These are phyloP conservation scores for Botrytis tulipae DNA, from an alignment of 2,329 filamentous ascomycete species.

Conservation along the genomic window DNA sequence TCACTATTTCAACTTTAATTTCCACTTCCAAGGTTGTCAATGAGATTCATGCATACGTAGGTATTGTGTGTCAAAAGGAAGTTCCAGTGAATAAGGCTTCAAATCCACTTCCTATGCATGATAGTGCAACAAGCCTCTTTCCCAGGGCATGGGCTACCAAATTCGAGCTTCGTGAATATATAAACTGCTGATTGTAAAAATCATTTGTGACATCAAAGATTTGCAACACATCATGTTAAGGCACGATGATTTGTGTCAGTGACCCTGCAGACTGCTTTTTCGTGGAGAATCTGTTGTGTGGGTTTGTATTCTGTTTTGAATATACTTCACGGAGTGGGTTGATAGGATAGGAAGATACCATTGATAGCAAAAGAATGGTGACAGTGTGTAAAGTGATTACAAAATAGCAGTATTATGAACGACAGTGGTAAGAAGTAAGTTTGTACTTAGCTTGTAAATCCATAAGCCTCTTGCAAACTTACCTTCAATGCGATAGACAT, in stretches of 20 bases:
- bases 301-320: not conserved
- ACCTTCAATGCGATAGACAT: not conserved
- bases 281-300: not conserved
- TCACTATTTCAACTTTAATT: too few species aligned
- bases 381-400: too few species aligned
- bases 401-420: not conserved
- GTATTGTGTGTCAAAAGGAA: too few species aligned
- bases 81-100: not conserved
- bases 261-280: not conserved
- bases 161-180: not conserved
- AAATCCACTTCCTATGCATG: not conserved
- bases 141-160: not conserved
- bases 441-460: too few species aligned
- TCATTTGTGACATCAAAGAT: not conserved
- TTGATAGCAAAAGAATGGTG: not conserved
- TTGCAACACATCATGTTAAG: too few species aligned
- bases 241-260: too few species aligned
- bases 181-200: not conserved
- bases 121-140: not conserved
- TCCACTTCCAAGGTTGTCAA: too few species aligned
- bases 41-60: too few species aligned
- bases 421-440: not conserved
- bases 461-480: not conserved
- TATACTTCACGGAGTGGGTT: not conserved
- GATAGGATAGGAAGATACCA: not conserved